A percentile compares a stretch with the other conserved stretches of the same genome.
These are phyloP conservation scores for Russula vinacea DNA, from an alignment of 768 basidiomycete species.

Conservation along the genomic window DNA sequence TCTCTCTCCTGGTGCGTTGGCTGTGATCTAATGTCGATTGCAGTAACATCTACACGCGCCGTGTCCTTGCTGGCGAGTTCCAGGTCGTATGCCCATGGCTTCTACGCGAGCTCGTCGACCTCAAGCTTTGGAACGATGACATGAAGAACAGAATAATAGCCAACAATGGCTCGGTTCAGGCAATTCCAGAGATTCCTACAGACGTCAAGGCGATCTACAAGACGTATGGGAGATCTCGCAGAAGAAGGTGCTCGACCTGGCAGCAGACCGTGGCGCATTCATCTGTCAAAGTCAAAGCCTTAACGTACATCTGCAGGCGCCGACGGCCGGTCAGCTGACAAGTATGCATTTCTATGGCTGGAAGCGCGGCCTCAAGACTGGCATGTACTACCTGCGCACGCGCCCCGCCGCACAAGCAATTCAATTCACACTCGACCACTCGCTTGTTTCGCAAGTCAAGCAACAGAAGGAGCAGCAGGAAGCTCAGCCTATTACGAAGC, in stretches of 20 bases:
- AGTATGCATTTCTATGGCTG: slow-evolving; percentile 99
- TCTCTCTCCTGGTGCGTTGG: not conserved
- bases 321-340: slow-evolving; percentile 88
- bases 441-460: slow-evolving; percentile 63
- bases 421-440: slow-evolving; percentile 94
- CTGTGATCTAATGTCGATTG: slow-evolving; percentile 15
- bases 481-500: not conserved
- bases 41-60: slow-evolving; percentile 98
- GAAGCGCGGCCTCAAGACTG: slow-evolving; percentile 99
- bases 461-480: slow-evolving; percentile 38
- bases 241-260: slow-evolving; percentile 96
- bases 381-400: slow-evolving; percentile 97
- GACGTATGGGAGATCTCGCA: slow-evolving; percentile 99
- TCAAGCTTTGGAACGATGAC: slow-evolving; percentile 92
- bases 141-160: slow-evolving; percentile 99
- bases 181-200: slow-evolving; percentile 82
- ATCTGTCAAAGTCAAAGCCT: slow-evolving; percentile 95
- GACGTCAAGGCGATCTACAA: slow-evolving; percentile 98
- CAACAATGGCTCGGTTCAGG: slow-evolving; percentile 85
- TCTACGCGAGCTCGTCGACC: slow-evolving; percentile 94
- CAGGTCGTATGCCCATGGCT: slow-evolving; percentile 99
- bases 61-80: slow-evolving; percentile 99
- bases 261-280: slow-evolving; percentile 98
- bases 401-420: slow-evolving; percentile 93
- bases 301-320: slow-evolving; percentile 88